Conservation (phyloP, 1,284 basidiomycete genomes). For the Leccinum laetum region DNA sequence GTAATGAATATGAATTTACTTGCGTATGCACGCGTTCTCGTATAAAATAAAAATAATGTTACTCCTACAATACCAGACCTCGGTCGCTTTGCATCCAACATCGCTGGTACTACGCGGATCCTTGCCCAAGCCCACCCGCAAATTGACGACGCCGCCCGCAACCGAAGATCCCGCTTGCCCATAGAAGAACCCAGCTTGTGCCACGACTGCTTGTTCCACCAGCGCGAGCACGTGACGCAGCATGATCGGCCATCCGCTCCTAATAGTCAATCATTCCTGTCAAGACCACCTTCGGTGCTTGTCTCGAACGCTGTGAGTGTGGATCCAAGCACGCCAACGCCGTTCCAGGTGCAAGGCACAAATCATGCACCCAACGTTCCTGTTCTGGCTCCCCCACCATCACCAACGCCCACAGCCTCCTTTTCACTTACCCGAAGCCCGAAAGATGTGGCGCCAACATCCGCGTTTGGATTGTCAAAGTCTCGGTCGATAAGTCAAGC, state of each 20-base stretch:
- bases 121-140: no score
- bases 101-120: no score
- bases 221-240: no score
- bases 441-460: slow-evolving; percentile 1
- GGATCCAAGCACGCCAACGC: neutral
- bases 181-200: no score
- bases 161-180: no score
- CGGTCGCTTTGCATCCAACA: no score
- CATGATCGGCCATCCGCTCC: neutral
- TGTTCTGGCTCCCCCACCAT: slow-evolving; percentile 18
- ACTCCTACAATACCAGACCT: no score
- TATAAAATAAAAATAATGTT: no score
- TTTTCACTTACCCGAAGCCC: slow-evolving; percentile 10
- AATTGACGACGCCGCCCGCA: no score
- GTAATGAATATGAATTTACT: no score
- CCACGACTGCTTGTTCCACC: no score
- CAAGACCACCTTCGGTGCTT: neutral
- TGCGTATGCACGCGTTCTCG: no score
- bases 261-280: neutral
- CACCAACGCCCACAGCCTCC: slow-evolving; percentile 10
- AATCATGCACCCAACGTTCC: slow-evolving; percentile 1
- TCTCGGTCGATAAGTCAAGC: slow-evolving; percentile 3
- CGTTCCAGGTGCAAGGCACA: neutral
- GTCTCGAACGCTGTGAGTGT: neutral
- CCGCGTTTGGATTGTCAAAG: slow-evolving; percentile 1